Evolutionary conservation across 2,329 filamentous ascomycete species (phyloP).

Genomic region (Cladophialophora bantiana): DNA sequence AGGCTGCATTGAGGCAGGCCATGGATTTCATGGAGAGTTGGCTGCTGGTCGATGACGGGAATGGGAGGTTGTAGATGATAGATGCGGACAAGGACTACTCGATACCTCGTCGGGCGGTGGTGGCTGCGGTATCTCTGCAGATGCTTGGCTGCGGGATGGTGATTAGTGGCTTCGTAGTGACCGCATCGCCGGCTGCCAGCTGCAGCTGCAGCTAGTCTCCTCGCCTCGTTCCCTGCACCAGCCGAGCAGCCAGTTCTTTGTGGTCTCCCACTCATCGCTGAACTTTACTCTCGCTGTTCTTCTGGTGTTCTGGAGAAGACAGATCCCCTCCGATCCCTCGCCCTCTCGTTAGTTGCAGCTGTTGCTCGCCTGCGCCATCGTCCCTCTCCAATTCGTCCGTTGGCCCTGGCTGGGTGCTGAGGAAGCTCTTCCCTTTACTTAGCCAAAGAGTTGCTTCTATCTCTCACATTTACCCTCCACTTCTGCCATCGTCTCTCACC

Average conservation of each 20-base stretch:
- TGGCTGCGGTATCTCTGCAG: background rate
- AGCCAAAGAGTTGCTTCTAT: constrained; percentile 29
- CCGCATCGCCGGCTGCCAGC: constrained; percentile 13
- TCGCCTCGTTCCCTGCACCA: too few species aligned
- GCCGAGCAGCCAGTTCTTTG: too few species aligned
- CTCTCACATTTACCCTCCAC: constrained; percentile 10
- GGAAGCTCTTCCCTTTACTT: constrained; percentile 18
- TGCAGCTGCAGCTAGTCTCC: constrained; percentile 11
- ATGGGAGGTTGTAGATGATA: background rate
- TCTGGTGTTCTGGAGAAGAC: background rate
- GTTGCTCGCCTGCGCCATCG: constrained; percentile 28
- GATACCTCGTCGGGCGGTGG: too few species aligned
- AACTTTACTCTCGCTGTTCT: constrained; percentile 23
- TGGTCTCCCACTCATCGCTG: constrained; percentile 3
- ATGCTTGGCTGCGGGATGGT: background rate
- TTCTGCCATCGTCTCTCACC: constrained; percentile 7
- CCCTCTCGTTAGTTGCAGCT: constrained; percentile 19
- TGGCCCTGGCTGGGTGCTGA: constrained; percentile 12
- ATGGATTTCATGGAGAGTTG: background rate
- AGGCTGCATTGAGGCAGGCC: background rate
- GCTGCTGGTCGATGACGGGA: too few species aligned
- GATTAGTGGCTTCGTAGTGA: constrained; percentile 3
- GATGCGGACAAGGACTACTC: background rate
- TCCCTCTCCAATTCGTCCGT: constrained; percentile 28
- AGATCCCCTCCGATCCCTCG: constrained; percentile 1